A percentile compares a stretch with the other conserved stretches of the same genome.
phyloP scores from a whole-genome alignment of 495 filamentous ascomycete species.

The Neurospora sp. region DNA sequence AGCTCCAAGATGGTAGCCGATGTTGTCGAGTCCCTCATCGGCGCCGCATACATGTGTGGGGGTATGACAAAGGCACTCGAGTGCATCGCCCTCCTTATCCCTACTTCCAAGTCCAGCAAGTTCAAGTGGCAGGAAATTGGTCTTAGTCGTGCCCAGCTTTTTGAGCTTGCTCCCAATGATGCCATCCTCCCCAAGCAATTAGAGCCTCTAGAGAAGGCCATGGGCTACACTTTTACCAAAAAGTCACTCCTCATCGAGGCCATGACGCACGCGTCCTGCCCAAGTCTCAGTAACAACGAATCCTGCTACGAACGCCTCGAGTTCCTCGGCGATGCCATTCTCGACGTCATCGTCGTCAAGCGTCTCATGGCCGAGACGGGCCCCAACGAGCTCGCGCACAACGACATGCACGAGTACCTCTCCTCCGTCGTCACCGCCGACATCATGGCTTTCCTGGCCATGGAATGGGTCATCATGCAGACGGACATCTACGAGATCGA shows the following conservation, averaged over 20 bases:
- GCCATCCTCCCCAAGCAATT: slow-evolving; percentile 18
- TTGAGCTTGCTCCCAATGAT: slow-evolving; percentile 17
- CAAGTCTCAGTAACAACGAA: slow-evolving; percentile 23
- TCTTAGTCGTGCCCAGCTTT: slow-evolving; percentile 22
- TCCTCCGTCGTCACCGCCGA: slow-evolving; percentile 74
- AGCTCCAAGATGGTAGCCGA: slow-evolving; percentile 82
- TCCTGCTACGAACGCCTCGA: slow-evolving; percentile 79
- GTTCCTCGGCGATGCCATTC: slow-evolving; percentile 79
- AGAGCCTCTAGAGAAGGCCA: slow-evolving; percentile 42
- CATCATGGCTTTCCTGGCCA: slow-evolving; percentile 77
- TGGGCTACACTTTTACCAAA: slow-evolving; percentile 65
- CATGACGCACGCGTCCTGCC: slow-evolving; percentile 71
- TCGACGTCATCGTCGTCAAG: slow-evolving; percentile 66
- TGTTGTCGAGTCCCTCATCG: slow-evolving; percentile 77
- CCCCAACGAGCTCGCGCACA: slow-evolving; percentile 42
- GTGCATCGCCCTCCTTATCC: slow-evolving; percentile 58
- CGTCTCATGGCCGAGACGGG: slow-evolving; percentile 22
- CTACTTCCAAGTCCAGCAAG: slow-evolving; percentile 26
- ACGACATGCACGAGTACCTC: slow-evolving; percentile 63
- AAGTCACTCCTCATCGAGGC: slow-evolving; percentile 69
- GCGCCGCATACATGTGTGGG: slow-evolving; percentile 64
- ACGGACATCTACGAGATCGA: slow-evolving; percentile 17
- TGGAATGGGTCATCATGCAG: slow-evolving; percentile 40
- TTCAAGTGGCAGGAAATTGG: slow-evolving; percentile 42
- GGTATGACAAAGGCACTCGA: slow-evolving; percentile 52